phyloP scores from a whole-genome alignment of 2,329 filamentous ascomycete species.

The Paraphoma sp. region DNA sequence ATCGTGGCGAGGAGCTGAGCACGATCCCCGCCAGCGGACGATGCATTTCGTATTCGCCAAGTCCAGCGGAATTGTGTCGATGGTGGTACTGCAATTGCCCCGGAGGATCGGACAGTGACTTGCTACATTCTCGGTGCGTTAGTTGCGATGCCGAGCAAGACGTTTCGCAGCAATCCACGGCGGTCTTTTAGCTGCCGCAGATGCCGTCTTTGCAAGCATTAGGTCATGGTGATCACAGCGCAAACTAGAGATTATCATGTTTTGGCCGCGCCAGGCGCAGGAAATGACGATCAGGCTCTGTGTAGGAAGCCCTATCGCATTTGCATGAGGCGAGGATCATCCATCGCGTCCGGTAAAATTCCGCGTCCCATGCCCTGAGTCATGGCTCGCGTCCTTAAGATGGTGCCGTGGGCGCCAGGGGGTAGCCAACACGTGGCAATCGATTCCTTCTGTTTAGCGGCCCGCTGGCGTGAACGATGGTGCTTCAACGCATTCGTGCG shows the following conservation, averaged over 20 bases:
- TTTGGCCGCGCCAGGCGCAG: slow-evolving; percentile 15
- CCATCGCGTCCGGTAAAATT: slow-evolving; percentile 27
- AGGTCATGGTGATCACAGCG: slow-evolving; percentile 17
- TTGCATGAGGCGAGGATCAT: slow-evolving; percentile 26
- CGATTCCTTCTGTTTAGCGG: slow-evolving; percentile 37
- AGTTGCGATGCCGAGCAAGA: slow-evolving; percentile 12
- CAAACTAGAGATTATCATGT: background rate
- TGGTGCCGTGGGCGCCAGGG: slow-evolving; percentile 30
- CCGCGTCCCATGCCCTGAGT: slow-evolving; percentile 28
- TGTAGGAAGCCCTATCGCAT: slow-evolving; percentile 12
- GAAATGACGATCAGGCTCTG: slow-evolving; percentile 15
- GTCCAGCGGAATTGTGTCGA: slow-evolving; percentile 6
- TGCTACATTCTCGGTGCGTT: slow-evolving; percentile 6
- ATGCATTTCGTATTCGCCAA: slow-evolving; percentile 13
- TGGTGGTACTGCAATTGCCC: background rate
- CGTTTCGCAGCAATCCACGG: background rate
- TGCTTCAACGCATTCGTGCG: slow-evolving; percentile 9
- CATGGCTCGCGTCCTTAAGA: slow-evolving; percentile 29
- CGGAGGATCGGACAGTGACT: background rate
- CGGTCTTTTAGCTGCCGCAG: slow-evolving; percentile 18
- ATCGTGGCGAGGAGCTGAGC: background rate
- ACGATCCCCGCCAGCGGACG: slow-evolving; percentile 3
- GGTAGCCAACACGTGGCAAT: slow-evolving; percentile 39
- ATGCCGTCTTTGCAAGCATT: slow-evolving; percentile 27
- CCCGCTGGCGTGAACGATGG: slow-evolving; percentile 40